Conservation (phyloP, 805 yeast species). For the Cyberlindnera subsufficiens region DNA sequence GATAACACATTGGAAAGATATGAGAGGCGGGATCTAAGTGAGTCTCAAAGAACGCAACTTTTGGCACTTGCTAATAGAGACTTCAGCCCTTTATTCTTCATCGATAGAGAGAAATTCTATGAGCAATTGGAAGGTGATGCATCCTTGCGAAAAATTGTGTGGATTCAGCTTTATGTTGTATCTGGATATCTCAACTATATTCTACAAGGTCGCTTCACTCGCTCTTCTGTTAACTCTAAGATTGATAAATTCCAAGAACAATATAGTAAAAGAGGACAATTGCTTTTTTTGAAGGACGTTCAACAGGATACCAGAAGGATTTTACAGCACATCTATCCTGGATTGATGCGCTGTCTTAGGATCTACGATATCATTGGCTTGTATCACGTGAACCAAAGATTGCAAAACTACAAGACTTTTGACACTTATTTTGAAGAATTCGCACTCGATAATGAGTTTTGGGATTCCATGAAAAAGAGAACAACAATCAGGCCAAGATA, state of each 20-base stretch:
- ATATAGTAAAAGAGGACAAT: neutral
- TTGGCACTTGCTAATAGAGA: conserved; percentile 11
- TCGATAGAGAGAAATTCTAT: conserved; percentile 10
- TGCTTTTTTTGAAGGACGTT: neutral
- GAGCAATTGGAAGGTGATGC: conserved; percentile 14
- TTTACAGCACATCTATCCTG: neutral
- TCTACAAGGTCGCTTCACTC: neutral
- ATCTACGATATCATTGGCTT: conserved; percentile 3
- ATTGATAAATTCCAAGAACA: neutral
- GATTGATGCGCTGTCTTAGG: neutral
- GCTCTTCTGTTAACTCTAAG: neutral
- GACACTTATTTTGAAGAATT: conserved; percentile 1
- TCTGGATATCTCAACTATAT: neutral
- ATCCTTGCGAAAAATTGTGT: conserved; percentile 11
- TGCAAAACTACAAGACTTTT: conserved; percentile 6
- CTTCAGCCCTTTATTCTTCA: conserved; percentile 13
- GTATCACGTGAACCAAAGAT: conserved; percentile 5
- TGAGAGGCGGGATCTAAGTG: conserved; percentile 5
- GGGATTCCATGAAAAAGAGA: conserved; percentile 2
- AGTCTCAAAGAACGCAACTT: conserved; percentile 7
- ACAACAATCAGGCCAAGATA: conserved; percentile 7
- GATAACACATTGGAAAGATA: neutral
- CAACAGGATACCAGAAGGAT: neutral
- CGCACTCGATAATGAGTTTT: conserved; percentile 4
- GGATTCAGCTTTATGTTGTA: conserved; percentile 8